Evolutionary conservation across 495 filamentous ascomycete species (phyloP).

Genomic region (Penicillium subrubescens): DNA sequence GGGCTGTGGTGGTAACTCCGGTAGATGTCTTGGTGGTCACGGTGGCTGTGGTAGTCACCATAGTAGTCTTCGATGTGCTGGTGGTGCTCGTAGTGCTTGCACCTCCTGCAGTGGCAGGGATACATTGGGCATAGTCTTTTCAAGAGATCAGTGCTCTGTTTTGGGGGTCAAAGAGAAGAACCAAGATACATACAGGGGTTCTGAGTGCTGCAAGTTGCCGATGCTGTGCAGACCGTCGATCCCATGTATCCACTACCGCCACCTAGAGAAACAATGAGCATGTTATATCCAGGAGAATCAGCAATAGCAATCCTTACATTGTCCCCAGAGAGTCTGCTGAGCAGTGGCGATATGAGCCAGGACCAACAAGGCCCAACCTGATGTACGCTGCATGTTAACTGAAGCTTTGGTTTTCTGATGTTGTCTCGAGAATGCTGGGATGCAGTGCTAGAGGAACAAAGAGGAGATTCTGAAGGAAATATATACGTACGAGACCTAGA

Average conservation of each 20-base stretch:
- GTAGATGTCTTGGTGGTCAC: conserved; percentile 7
- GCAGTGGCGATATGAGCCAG: conserved; percentile 6
- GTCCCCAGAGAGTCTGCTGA: conserved; percentile 12
- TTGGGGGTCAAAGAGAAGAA: not conserved
- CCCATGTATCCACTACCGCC: conserved; percentile 15
- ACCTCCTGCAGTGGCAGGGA: conserved; percentile 4
- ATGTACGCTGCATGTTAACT: conserved; percentile 6
- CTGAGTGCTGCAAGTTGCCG: conserved; percentile 15
- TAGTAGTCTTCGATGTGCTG: not conserved
- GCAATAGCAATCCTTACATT: conserved; percentile 3
- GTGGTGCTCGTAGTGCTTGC: not conserved
- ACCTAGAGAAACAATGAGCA: conserved; percentile 8
- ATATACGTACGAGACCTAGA: not conserved
- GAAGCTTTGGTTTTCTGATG: not conserved
- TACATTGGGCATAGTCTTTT: conserved; percentile 16
- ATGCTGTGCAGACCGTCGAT: conserved; percentile 13
- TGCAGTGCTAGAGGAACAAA: not conserved
- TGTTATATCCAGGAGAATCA: not conserved
- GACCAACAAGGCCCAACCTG: not conserved
- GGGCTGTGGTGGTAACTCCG: not conserved
- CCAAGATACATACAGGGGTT: conserved; percentile 12
- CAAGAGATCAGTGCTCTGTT: not conserved
- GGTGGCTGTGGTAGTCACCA: not conserved
- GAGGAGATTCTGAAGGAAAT: not conserved
- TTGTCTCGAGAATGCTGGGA: not conserved